Conservation (phyloP, 2,329 filamentous ascomycete species). For the Fusarium pseudocircinatum region DNA sequence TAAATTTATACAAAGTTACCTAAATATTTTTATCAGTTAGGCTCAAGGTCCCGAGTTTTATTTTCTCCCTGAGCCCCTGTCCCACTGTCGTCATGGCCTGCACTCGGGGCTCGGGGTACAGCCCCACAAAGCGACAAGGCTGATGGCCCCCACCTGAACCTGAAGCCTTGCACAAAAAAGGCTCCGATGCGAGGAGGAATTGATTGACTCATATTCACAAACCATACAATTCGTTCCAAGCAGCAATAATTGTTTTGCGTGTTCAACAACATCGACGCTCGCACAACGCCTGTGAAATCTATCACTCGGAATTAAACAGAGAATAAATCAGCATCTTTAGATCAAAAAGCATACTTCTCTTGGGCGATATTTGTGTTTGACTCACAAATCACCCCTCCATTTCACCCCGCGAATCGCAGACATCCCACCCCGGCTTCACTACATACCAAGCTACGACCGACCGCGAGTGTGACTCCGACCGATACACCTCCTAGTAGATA, state of each 20-base stretch:
- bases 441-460: conserved; percentile 4
- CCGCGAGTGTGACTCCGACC: conserved; percentile 6
- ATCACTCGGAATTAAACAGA: background rate
- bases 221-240: conserved; percentile 12
- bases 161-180: conserved; percentile 44
- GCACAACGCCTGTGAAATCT: background rate
- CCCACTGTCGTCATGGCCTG: conserved; percentile 29
- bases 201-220: conserved; percentile 41
- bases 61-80: conserved; percentile 2
- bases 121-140: conserved; percentile 32
- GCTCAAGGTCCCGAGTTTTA: no score
- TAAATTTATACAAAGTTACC: no score
- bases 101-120: background rate
- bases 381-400: conserved; percentile 33
- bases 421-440: conserved; percentile 36
- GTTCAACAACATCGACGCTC: conserved; percentile 10
- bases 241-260: conserved; percentile 19
- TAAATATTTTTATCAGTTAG: no score
- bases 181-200: conserved; percentile 31
- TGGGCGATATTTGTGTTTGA: conserved; percentile 5
- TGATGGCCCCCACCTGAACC: conserved; percentile 35
- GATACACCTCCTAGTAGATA: conserved; percentile 32
- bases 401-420: conserved; percentile 31
- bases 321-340: background rate
- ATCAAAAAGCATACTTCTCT: background rate